Evolutionary conservation across 306 rosid genomes (phyloP), one percentile per base, ranked within the genome.

Genomic region (Castanea sativa): DNA sequence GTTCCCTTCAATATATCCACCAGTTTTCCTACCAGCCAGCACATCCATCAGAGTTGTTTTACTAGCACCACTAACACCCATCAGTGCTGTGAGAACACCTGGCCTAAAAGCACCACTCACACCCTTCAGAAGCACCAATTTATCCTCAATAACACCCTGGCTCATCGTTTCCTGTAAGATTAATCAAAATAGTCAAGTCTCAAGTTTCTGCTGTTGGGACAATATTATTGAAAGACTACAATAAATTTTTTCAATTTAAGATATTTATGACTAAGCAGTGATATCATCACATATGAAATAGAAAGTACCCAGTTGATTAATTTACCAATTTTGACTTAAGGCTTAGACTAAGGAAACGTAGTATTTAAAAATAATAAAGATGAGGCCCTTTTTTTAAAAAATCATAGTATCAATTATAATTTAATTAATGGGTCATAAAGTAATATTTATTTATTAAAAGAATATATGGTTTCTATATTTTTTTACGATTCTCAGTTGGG

Each of bases 51-150:
- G 59, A 33, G 94, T 90, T 57, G 94, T 90, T 73, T 90, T 90
- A 19, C 94, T 92, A 38, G 91, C 94, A 35, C 94, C 94, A 80
- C 95, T 91, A 1, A 91, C 91, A 56, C 95, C 95, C 91, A 91
- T 88, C 69, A 91, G 57, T 35, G 95, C 95, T 1, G 95, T 91
- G 33, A 91, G 83, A 71, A 89, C 91, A 71, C 96, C 93, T 0
- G 93, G 94, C 83, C 94, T 85, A 65, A 90, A 90, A 76, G 94
- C 85, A 4, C 94, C 92, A 9, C 92, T 90, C n/a, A 90, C 89
- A 65, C 83, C 87, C 29, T 84, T 88, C 73, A 90, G 43, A 61
- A 90, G 88, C 32, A 84, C 87, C 38, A 88, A 65, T 41, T 13
- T 87, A 45, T 90, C 91, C 73, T 90, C 91, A 15, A 6, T 5